Evolutionary conservation across 75 land plant species (phyloP).

Genomic region (Cupressus sempervirens): DNA sequence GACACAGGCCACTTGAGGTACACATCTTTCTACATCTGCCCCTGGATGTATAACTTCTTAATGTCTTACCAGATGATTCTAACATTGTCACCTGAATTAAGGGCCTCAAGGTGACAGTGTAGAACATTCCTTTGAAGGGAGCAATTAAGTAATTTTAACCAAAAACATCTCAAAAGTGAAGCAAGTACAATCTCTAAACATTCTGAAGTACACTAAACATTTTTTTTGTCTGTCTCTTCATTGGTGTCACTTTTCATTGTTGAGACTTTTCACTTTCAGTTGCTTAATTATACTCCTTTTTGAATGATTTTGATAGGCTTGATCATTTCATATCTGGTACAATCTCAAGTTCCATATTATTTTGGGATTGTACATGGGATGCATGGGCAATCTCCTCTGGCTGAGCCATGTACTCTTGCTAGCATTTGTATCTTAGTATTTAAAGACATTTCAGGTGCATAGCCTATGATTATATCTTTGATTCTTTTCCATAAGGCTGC

Average conservation of each 20-base stretch:
- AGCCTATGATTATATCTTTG: neutral
- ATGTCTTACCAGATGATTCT: neutral
- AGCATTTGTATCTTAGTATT: neutral
- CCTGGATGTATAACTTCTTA: neutral
- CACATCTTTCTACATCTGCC: neutral
- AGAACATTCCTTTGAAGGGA: neutral
- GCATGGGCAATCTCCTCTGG: neutral
- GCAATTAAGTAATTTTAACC: neutral
- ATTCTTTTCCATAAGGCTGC: neutral
- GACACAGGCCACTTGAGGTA: neutral
- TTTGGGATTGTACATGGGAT: neutral
- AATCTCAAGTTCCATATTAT: neutral
- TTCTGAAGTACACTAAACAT: neutral
- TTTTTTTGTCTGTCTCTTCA: neutral
- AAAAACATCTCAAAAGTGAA: neutral
- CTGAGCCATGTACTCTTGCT: neutral
- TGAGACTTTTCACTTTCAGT: neutral
- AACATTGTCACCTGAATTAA: neutral
- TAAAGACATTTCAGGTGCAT: neutral
- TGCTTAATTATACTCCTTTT: neutral
- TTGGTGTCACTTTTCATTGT: neutral
- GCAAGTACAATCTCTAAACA: neutral
- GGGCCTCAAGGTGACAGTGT: neutral
- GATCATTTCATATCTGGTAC: neutral
- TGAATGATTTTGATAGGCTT: neutral